These are phyloP conservation scores for Aspergillus calidoustus DNA, from an alignment of 2,329 filamentous ascomycete genomes.

Conservation along the genomic window DNA sequence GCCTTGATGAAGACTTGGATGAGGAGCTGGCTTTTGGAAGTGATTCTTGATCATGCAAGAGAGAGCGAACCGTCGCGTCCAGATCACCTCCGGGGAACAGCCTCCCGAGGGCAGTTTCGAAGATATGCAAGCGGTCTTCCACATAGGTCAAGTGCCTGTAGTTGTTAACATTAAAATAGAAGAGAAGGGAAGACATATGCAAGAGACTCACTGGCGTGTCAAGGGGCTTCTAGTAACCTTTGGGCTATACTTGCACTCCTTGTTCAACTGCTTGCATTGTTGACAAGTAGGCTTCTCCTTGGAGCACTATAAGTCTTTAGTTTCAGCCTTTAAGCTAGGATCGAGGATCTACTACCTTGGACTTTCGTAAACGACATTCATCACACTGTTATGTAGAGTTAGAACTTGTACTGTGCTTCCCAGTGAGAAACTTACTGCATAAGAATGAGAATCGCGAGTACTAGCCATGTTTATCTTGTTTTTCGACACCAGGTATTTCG, in stretches of 20 bases:
- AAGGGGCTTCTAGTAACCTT: slow-evolving; percentile 48
- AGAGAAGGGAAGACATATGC: neutral
- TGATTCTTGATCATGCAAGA: slow-evolving; percentile 42
- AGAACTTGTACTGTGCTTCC: slow-evolving; percentile 1
- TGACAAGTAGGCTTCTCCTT: slow-evolving; percentile 47
- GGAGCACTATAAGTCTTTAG: slow-evolving; percentile 38
- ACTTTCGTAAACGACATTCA: slow-evolving; percentile 46
- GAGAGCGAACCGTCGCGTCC: slow-evolving; percentile 44
- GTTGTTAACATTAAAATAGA: slow-evolving; percentile 16
- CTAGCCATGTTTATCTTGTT: slow-evolving; percentile 42
- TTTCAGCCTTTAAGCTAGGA: neutral
- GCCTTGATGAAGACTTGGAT: slow-evolving; percentile 44
- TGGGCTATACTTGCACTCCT: slow-evolving; percentile 49
- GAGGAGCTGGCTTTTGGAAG: slow-evolving; percentile 36
- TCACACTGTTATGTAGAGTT: slow-evolving; percentile 36
- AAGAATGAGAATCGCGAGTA: slow-evolving; percentile 47
- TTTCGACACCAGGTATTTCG: slow-evolving; percentile 30
- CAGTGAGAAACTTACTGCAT: slow-evolving; percentile 40
- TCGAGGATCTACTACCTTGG: slow-evolving; percentile 34
- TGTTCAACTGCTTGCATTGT: slow-evolving; percentile 45
- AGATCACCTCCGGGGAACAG: slow-evolving; percentile 46
- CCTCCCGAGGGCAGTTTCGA: slow-evolving; percentile 44
- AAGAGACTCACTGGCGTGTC: slow-evolving; percentile 44
- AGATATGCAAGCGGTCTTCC: slow-evolving; percentile 45
- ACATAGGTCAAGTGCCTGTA: slow-evolving; percentile 45